Percentiles rank a stretch among this genome's conserved stretches.
Evolutionary conservation across 169 alveolate genomes (phyloP).

Genomic region (Cryptosporidium ubiquitum): DNA sequence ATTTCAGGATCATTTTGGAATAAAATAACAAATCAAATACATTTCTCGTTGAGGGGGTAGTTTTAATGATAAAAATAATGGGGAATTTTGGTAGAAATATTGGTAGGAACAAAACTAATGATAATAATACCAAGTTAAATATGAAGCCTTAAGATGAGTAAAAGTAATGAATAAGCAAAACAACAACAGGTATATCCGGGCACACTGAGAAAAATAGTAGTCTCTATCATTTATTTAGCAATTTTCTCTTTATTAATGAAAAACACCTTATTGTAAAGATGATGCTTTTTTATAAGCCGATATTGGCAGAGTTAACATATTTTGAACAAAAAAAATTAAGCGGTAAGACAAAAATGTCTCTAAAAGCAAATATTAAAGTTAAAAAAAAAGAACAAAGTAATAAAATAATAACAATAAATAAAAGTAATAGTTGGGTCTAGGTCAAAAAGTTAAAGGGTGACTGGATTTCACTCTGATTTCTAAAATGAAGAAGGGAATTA

Average conservation of each 20-base stretch:
- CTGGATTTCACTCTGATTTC: background rate
- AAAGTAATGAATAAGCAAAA: too few relatives aligned
- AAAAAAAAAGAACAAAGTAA: background rate
- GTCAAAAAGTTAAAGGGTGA: background rate
- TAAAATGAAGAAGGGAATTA: conserved; percentile 51
- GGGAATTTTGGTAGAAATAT: too few relatives aligned
- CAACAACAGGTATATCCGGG: too few relatives aligned
- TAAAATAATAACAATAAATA: background rate
- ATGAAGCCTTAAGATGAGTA: too few relatives aligned
- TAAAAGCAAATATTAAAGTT: background rate
- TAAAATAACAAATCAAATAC: too few relatives aligned
- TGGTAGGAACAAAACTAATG: too few relatives aligned
- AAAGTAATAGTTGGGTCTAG: background rate
- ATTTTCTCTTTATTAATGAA: background rate
- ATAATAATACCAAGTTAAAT: too few relatives aligned
- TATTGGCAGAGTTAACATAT: background rate
- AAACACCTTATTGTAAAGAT: background rate
- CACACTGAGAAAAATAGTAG: background rate
- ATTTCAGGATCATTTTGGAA: too few relatives aligned
- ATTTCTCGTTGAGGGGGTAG: too few relatives aligned
- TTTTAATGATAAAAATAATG: too few relatives aligned
- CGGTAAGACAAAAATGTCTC: conserved; percentile 22
- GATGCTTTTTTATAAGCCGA: background rate
- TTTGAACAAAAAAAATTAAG: background rate
- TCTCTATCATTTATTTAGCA: too few relatives aligned